Percentiles rank a stretch among this genome's conserved stretches.
These are phyloP conservation scores for Saccharomycopsis sp. DNA, from an alignment of 805 yeast species.

Conservation along the genomic window DNA sequence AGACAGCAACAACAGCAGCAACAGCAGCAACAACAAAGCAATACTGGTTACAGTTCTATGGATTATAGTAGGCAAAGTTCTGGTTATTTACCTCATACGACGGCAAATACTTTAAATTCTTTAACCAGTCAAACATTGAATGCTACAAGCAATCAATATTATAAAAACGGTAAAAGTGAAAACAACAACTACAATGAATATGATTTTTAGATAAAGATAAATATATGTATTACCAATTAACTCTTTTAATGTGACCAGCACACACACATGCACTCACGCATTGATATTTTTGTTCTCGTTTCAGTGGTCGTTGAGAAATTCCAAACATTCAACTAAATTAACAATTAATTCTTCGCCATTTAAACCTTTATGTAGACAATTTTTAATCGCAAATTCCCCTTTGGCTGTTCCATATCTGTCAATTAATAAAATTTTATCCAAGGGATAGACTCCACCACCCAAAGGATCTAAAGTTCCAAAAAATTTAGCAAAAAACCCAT, in stretches of 20 bases:
- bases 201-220: too few relatives aligned
- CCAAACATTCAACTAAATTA: constrained; percentile 13
- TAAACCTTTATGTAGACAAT: background rate
- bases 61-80: constrained; percentile 9
- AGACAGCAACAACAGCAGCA: background rate
- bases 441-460: constrained; percentile 32
- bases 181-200: too few relatives aligned
- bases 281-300: too few relatives aligned
- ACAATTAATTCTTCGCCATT: constrained; percentile 8
- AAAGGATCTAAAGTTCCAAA: constrained; percentile 28
- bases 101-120: constrained; percentile 14
- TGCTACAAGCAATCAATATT: background rate
- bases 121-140: constrained; percentile 12
- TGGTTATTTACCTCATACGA: background rate
- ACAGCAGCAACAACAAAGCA: background rate
- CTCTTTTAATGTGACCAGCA: too few relatives aligned
- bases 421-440: constrained; percentile 27
- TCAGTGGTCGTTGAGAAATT: constrained; percentile 3
- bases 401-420: constrained; percentile 21
- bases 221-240: too few relatives aligned
- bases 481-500: constrained; percentile 25
- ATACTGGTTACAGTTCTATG: constrained; percentile 13
- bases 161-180: too few relatives aligned
- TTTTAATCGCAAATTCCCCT: constrained; percentile 9
- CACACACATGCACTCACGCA: too few relatives aligned